These are phyloP conservation scores for Ramaria sp. DNA, from an alignment of 768 basidiomycete genomes.

Conservation along the genomic window DNA sequence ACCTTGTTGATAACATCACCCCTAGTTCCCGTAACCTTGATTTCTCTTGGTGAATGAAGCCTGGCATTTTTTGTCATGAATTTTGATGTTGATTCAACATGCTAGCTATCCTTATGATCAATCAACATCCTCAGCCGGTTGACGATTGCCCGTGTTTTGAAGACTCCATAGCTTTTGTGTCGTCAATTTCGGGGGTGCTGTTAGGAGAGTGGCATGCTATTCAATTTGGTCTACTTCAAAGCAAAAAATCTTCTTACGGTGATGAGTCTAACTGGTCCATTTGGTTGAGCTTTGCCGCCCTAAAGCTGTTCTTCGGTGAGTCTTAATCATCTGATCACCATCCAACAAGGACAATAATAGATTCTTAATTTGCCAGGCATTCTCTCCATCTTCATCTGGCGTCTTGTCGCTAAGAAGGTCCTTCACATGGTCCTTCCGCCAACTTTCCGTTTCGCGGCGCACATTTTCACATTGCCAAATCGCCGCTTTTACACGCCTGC, in stretches of 20 bases:
- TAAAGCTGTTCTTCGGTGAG: conserved; percentile 35
- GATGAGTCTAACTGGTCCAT: conserved; percentile 23
- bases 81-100: conserved; percentile 38
- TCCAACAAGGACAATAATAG: conserved; percentile 18
- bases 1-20: conserved; percentile 12
- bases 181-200: conserved; percentile 67
- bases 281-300: conserved; percentile 28
- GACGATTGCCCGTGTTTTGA: conserved; percentile 98
- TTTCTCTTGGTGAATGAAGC: conserved; percentile 8
- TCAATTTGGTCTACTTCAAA: conserved; percentile 1
- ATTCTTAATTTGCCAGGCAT: conserved; percentile 44
- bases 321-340: background rate
- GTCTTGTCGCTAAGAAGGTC: conserved; percentile 70
- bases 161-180: conserved; percentile 89
- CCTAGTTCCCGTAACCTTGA: conserved; percentile 15
- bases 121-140: conserved; percentile 87
- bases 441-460: conserved; percentile 65
- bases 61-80: conserved; percentile 20
- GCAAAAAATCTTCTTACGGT: conserved; percentile 35
- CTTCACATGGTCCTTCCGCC: conserved; percentile 74
- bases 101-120: conserved; percentile 63
- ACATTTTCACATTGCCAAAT: conserved; percentile 61
- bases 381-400: conserved; percentile 75
- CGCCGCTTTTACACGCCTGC: conserved; percentile 86
- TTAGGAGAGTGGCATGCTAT: conserved; percentile 58